phyloP scores from a whole-genome alignment of 345 rosid species.

The Barbarea vulgaris region DNA sequence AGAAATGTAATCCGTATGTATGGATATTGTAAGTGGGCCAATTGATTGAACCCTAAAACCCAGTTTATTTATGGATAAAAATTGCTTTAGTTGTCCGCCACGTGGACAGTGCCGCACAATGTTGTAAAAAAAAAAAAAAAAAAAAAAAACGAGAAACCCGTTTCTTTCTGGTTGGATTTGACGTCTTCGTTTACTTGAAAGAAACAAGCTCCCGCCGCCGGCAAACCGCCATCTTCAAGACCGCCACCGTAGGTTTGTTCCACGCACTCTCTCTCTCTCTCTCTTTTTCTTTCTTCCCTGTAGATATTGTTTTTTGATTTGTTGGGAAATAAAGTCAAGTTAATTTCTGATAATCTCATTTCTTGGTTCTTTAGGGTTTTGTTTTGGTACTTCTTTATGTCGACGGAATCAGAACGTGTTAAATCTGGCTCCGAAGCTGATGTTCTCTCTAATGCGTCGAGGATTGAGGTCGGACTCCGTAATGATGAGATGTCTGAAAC shows the following conservation, averaged over 20 bases:
- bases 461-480: neutral
- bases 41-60: constrained; percentile 22
- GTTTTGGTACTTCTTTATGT: constrained; percentile 21
- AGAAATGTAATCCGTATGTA: neutral
- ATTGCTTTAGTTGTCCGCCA: constrained; percentile 1
- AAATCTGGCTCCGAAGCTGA: neutral
- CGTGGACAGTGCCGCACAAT: constrained; percentile 11
- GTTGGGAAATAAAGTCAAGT: neutral
- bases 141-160: constrained; percentile 26
- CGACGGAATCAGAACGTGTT: constrained; percentile 21
- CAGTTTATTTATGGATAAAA: neutral
- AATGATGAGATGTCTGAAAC: constrained; percentile 24
- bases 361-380: constrained; percentile 39
- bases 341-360: constrained; percentile 13
- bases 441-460: constrained; percentile 1
- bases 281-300: neutral
- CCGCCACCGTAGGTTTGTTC: constrained; percentile 24
- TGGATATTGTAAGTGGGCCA: constrained; percentile 17
- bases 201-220: constrained; percentile 41
- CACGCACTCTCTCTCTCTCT: neutral
- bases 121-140: neutral
- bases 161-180: constrained; percentile 36
- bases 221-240: constrained; percentile 12
- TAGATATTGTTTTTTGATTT: neutral
- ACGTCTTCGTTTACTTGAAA: constrained; percentile 37